phyloP scores from a whole-genome alignment of 1,284 basidiomycete genomes.

The Puccinia hordei region DNA sequence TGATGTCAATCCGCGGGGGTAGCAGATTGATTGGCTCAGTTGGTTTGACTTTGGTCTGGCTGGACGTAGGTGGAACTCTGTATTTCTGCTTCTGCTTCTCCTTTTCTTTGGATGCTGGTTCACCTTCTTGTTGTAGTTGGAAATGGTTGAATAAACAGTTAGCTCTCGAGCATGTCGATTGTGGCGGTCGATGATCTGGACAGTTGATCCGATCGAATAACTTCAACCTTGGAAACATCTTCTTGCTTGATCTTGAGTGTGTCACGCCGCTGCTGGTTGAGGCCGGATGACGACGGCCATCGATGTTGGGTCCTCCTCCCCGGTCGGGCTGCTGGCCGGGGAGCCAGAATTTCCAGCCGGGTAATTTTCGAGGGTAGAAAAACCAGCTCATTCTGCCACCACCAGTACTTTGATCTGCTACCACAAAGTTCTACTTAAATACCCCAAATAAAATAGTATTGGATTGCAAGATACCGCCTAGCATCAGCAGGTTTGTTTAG shows the following conservation, averaged over 20 bases:
- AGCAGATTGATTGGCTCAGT: slow-evolving; percentile 54
- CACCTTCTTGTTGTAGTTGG: neutral
- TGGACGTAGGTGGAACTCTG: neutral
- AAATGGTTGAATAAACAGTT: slow-evolving; percentile 49
- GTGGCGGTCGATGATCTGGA: slow-evolving; percentile 64
- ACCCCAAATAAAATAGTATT: too few species aligned
- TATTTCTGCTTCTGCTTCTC: neutral
- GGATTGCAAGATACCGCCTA: too few species aligned
- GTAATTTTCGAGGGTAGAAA: too few species aligned
- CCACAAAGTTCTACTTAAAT: too few species aligned
- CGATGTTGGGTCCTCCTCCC: too few species aligned
- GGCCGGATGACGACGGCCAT: too few species aligned
- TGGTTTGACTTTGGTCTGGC: slow-evolving; percentile 59
- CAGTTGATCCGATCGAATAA: slow-evolving; percentile 69
- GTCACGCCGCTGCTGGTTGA: too few species aligned
- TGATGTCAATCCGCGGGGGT: slow-evolving; percentile 68
- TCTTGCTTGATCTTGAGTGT: neutral
- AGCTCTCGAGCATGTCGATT: slow-evolving; percentile 33
- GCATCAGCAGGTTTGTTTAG: too few species aligned
- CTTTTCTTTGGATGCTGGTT: neutral
- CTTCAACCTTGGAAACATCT: slow-evolving; percentile 70
- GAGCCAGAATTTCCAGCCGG: too few species aligned
- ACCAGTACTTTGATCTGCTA: too few species aligned
- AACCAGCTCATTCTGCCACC: too few species aligned
- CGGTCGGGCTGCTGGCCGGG: too few species aligned